Evolutionary conservation across 768 basidiomycete species (phyloP), one percentile per base, ranked within the genome.

Genomic region (Phaffia tasmanica): DNA sequence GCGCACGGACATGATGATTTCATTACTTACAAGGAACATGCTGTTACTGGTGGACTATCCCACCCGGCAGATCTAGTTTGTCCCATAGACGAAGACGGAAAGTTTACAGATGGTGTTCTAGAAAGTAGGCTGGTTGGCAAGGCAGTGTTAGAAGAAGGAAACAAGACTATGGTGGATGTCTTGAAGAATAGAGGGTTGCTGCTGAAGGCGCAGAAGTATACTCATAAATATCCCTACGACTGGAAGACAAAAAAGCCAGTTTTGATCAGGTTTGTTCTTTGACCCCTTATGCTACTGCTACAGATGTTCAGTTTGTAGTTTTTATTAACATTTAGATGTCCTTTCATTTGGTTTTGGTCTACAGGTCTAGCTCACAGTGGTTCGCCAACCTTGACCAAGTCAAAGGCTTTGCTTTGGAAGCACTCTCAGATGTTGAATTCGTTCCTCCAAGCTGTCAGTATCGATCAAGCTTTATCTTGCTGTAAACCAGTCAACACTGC

Each of bases 1-100:
- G 92, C 89, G 1, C 94, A 98, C 72, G 94, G 93, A 21, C 81
- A 83, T 14, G 94, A 99, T 72, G 94, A 99, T 75, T 99, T 94
- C 73, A 81, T 82, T 35, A 81, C 83, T 7, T 89, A 88, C 78
- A 70, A 71, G 0, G 70, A 78, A 0, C 11, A 42, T 42, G 35
- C 35, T 78, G 83, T 1, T 82, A 32, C 55, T 35, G 62, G 23
- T 62, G 59, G 30, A 25, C 49, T 18, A 3, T 58, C 19, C 25
- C 57, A 48, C 29, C 62, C 50, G 55, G 55, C 21, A 16, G 76
- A 77, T 30, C 79, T 93, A 54, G 59, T 88, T 15, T 94, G 88
- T 70, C 91, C 95, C 63, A 89, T 98, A 18, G 85, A 91, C 49
- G 80, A 78, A 3, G 82, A 82, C 21, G 94, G 94, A 0, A 79